These are phyloP conservation scores for Penicillium crustosum DNA, from an alignment of 2,329 filamentous ascomycete species.

Conservation along the genomic window DNA sequence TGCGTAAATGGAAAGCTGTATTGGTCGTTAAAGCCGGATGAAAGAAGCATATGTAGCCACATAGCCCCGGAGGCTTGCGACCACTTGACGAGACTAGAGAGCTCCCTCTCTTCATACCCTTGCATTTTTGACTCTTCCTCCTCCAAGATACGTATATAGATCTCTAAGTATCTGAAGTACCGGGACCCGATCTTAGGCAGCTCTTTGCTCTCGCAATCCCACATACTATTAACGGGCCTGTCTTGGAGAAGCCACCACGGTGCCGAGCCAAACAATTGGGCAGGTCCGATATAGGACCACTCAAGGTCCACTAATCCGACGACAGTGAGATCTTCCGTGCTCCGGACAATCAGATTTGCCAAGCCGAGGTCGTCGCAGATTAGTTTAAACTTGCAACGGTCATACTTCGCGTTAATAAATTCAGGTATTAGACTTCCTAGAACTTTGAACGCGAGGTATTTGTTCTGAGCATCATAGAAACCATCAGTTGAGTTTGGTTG, in stretches of 20 bases:
- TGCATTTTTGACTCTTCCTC: slow-evolving; percentile 34
- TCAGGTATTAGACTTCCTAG: slow-evolving; percentile 29
- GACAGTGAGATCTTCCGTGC: slow-evolving; percentile 36
- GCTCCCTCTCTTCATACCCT: slow-evolving; percentile 25
- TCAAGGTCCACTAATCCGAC: slow-evolving; percentile 40
- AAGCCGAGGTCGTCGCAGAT: slow-evolving; percentile 41
- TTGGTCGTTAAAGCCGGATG: slow-evolving; percentile 34
- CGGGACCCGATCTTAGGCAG: neutral
- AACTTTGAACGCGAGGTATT: slow-evolving; percentile 32
- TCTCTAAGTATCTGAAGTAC: slow-evolving; percentile 27
- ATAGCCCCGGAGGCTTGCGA: slow-evolving; percentile 37
- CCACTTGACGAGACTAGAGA: slow-evolving; percentile 37
- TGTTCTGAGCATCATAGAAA: slow-evolving; percentile 28
- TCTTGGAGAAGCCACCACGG: slow-evolving; percentile 42
- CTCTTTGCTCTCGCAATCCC: neutral
- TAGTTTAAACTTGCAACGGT: slow-evolving; percentile 37
- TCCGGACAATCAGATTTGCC: slow-evolving; percentile 40
- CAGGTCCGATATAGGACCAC: slow-evolving; percentile 41
- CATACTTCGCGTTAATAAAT: slow-evolving; percentile 26
- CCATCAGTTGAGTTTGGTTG: slow-evolving; percentile 36
- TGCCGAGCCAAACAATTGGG: slow-evolving; percentile 38
- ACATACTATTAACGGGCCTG: slow-evolving; percentile 26
- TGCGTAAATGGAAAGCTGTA: slow-evolving; percentile 34
- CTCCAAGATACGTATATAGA: slow-evolving; percentile 30
- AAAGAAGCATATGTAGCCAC: slow-evolving; percentile 40